A percentile compares a stretch with the other conserved stretches of the same genome.
phyloP scores from a whole-genome alignment of 352 stramenopile species.

The Phytophthora cryptogea region DNA sequence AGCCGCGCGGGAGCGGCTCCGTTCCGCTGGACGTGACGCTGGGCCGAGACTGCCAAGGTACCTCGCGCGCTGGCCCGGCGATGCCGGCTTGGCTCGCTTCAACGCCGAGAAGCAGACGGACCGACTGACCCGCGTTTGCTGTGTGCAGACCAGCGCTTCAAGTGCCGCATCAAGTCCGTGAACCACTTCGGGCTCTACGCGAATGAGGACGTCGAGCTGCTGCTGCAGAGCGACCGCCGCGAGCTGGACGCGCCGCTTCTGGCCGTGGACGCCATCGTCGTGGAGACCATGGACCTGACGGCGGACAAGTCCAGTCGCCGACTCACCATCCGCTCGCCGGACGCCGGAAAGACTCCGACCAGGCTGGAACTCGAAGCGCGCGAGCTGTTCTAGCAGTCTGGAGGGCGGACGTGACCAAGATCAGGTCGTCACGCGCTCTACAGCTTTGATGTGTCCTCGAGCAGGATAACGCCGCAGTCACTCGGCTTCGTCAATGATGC shows the following conservation, averaged over 20 bases:
- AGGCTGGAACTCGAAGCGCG: constrained; percentile 66
- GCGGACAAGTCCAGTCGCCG: constrained; percentile 57
- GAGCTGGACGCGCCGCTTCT: constrained; percentile 43
- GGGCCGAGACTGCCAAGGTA: constrained; percentile 52
- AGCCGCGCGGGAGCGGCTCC: constrained; percentile 45
- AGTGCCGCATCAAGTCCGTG: constrained; percentile 71
- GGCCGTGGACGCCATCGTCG: constrained; percentile 65
- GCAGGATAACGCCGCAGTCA: too few relatives aligned
- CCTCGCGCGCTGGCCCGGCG: constrained; percentile 21
- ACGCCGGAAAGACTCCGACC: constrained; percentile 21
- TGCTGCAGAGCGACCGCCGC: constrained; percentile 37
- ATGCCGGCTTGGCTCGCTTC: constrained; percentile 25
- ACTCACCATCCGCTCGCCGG: constrained; percentile 54
- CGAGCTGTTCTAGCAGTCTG: constrained; percentile 63
- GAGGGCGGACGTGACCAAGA: not conserved
- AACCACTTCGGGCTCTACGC: constrained; percentile 71
- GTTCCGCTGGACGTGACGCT: constrained; percentile 69
- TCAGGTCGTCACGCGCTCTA: not conserved
- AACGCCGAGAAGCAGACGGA: constrained; percentile 36
- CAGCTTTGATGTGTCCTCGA: not conserved
- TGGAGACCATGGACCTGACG: constrained; percentile 72
- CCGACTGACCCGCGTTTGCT: constrained; percentile 24
- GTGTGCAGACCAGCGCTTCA: constrained; percentile 60
- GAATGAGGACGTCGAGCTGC: constrained; percentile 60
- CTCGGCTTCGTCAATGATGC: not conserved